A percentile compares a stretch with the other conserved stretches of the same genome.
Evolutionary conservation across 2,329 filamentous ascomycete species (phyloP).

Genomic region (Zasmidium citrigriseum): DNA sequence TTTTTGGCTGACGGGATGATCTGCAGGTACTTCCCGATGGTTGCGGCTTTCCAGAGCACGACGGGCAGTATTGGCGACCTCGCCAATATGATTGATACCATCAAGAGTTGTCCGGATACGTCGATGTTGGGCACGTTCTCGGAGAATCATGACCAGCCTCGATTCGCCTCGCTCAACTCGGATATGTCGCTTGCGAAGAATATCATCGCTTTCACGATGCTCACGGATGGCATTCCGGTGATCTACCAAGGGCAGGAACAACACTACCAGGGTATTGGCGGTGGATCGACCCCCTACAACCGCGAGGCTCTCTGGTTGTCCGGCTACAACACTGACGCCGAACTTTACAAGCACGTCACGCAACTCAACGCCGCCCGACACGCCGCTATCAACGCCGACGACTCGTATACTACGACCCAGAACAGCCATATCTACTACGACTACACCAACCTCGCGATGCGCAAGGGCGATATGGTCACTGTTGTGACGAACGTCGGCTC

Average conservation of each 20-base stretch:
- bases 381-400: conserved; percentile 43
- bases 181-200: conserved; percentile 63
- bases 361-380: conserved; percentile 55
- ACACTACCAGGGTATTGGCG: conserved; percentile 47
- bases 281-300: conserved; percentile 38
- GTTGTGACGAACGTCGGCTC: conserved; percentile 37
- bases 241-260: conserved; percentile 69
- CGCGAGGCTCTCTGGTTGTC: conserved; percentile 46
- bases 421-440: conserved; percentile 44
- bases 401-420: conserved; percentile 43
- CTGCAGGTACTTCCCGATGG: conserved; percentile 40
- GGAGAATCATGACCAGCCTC: conserved; percentile 42
- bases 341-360: conserved; percentile 45
- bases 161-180: conserved; percentile 49
- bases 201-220: conserved; percentile 61
- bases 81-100: conserved; percentile 32
- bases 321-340: conserved; percentile 41
- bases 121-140: conserved; percentile 42
- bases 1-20: conserved; percentile 10
- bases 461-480: conserved; percentile 49
- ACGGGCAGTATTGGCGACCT: conserved; percentile 41
- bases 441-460: conserved; percentile 46
- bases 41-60: conserved; percentile 39
- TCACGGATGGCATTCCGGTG: conserved; percentile 63
- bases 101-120: conserved; percentile 41